Conservation (phyloP, 2,329 filamentous ascomycete species). For the Pleoardoris graminearum region DNA sequence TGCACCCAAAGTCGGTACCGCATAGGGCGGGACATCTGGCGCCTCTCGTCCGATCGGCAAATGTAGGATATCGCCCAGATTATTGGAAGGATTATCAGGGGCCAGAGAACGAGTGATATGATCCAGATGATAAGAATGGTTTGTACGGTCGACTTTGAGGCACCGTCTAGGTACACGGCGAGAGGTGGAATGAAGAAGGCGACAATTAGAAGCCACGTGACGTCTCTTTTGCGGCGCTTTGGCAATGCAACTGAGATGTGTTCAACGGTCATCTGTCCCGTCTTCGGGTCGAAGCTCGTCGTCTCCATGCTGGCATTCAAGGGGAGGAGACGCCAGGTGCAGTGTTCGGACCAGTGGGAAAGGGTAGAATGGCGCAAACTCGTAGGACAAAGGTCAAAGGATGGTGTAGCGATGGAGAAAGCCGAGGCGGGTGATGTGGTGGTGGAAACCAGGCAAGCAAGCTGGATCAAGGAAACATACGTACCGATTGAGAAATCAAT, state of each 20-base stretch:
- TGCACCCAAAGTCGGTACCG: conserved; percentile 11
- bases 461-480: conserved; percentile 21
- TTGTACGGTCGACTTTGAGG: conserved; percentile 4
- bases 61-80: conserved; percentile 17
- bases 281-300: background rate
- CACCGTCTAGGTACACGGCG: conserved; percentile 27
- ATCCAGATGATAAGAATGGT: conserved; percentile 6
- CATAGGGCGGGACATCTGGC: conserved; percentile 8
- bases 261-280: background rate
- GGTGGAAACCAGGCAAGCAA: conserved; percentile 4
- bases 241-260: conserved; percentile 14
- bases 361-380: background rate
- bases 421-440: conserved; percentile 2
- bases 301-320: background rate
- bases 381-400: background rate
- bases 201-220: conserved; percentile 16
- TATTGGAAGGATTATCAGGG: background rate
- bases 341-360: background rate
- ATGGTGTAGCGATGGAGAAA: background rate
- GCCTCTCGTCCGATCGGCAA: conserved; percentile 11
- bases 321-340: too few species aligned
- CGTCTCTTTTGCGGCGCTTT: conserved; percentile 3
- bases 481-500: conserved; percentile 25
- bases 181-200: conserved; percentile 21
- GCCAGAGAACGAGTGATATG: background rate